Percentiles rank a stretch among this genome's conserved stretches.
Conservation (phyloP, 352 stramenopile species). For the Pythium aphanidermatum region DNA sequence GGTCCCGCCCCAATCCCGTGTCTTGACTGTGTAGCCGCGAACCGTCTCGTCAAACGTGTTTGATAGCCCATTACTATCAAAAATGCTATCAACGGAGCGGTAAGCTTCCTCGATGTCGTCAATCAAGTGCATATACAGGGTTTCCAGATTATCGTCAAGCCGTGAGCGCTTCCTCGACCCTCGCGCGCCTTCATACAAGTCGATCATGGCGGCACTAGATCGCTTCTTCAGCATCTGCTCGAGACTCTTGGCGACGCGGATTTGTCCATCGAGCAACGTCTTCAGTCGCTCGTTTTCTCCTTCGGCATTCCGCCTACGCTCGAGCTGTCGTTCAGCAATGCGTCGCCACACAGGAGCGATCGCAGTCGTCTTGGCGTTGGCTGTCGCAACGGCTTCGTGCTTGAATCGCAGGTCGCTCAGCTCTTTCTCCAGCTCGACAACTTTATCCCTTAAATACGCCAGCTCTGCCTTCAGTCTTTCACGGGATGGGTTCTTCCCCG, state of each 20-base stretch:
- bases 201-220: constrained; percentile 32
- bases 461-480: constrained; percentile 46
- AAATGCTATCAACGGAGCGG: constrained; percentile 29
- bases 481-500: constrained; percentile 30
- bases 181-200: constrained; percentile 15
- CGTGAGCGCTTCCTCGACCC: constrained; percentile 1
- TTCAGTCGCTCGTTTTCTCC: constrained; percentile 39
- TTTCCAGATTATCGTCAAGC: constrained; percentile 21
- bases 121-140: constrained; percentile 15
- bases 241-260: constrained; percentile 38
- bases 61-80: constrained; percentile 36
- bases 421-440: constrained; percentile 36
- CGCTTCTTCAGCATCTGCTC: constrained; percentile 47
- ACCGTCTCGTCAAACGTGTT: constrained; percentile 14
- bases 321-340: constrained; percentile 39
- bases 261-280: constrained; percentile 35
- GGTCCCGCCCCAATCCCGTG: constrained; percentile 2
- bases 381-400: constrained; percentile 14
- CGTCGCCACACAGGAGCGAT: constrained; percentile 38
- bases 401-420: constrained; percentile 24
- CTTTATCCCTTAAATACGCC: constrained; percentile 30
- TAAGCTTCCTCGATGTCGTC: constrained; percentile 32
- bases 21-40: constrained; percentile 16
- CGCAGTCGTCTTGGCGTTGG: constrained; percentile 16
- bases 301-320: constrained; percentile 26